Percentiles rank a stretch among this genome's conserved stretches.
Evolutionary conservation across 2,329 filamentous ascomycete genomes (phyloP).

Genomic region (Cercospora sp.): DNA sequence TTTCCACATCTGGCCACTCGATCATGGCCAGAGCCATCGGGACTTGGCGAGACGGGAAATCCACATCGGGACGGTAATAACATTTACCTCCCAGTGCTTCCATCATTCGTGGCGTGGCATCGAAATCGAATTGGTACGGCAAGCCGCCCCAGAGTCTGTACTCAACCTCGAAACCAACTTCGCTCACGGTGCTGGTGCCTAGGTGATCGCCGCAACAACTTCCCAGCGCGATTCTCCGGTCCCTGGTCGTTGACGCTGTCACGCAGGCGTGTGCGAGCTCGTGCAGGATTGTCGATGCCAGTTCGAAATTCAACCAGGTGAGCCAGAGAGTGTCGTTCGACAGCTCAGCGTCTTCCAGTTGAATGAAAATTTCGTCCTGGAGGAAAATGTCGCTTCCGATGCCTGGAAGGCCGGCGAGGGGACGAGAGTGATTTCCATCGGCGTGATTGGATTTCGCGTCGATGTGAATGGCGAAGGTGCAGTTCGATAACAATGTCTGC

Average conservation of each 20-base stretch:
- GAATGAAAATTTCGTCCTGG: background rate
- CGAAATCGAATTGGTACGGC: background rate
- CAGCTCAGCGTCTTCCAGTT: background rate
- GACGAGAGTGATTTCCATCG: background rate
- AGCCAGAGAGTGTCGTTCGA: background rate
- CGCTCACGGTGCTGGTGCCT: background rate
- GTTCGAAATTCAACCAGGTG: background rate
- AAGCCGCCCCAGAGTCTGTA: background rate
- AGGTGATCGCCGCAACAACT: background rate
- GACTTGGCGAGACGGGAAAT: background rate
- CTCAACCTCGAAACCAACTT: slow-evolving; percentile 1
- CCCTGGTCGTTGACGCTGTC: background rate
- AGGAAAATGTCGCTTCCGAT: background rate
- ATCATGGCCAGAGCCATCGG: background rate
- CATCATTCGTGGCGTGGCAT: background rate
- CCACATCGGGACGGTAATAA: background rate
- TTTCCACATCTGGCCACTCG: background rate
- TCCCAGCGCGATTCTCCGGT: background rate
- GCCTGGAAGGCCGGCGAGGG: background rate
- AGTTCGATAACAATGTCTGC: background rate
- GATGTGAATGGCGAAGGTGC: background rate
- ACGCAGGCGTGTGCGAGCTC: background rate
- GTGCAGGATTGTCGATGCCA: background rate
- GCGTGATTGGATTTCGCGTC: background rate
- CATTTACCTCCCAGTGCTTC: background rate